These are phyloP conservation scores for Coemansia asiatica DNA, from an alignment of 192 early-diverging fungal genomes.

Conservation along the genomic window DNA sequence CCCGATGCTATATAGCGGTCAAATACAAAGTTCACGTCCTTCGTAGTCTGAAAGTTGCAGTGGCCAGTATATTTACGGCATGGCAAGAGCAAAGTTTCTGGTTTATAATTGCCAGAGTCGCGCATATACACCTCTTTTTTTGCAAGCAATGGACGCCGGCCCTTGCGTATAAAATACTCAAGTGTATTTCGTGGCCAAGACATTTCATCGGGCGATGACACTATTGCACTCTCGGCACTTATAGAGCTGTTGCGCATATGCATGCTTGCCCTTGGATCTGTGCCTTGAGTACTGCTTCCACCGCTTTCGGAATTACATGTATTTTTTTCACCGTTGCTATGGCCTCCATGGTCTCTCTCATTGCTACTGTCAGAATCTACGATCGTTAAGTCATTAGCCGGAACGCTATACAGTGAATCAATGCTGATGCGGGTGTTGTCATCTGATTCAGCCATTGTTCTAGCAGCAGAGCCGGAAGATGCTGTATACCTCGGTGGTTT, in stretches of 20 bases:
- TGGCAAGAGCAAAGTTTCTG: conserved; percentile 30
- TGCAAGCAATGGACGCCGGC: not conserved
- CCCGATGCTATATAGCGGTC: conserved; percentile 73
- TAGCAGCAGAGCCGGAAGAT: no score
- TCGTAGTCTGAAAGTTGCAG: conserved; percentile 60
- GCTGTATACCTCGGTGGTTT: no score
- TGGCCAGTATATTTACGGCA: conserved; percentile 33
- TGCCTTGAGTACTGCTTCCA: not conserved
- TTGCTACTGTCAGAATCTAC: not conserved
- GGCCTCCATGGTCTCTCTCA: no score
- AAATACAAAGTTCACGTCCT: conserved; percentile 73
- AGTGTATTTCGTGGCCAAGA: conserved; percentile 27
- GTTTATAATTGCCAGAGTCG: not conserved
- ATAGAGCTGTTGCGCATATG: not conserved
- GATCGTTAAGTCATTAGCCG: not conserved
- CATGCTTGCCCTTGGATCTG: not conserved
- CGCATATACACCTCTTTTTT: not conserved
- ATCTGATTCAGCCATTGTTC: not conserved
- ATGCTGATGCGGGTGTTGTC: not conserved
- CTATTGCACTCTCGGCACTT: not conserved
- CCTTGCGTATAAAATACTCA: conserved; percentile 20
- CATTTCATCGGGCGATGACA: not conserved
- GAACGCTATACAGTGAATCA: not conserved
- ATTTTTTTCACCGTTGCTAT: not conserved
- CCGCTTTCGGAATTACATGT: not conserved